Conservation (phyloP, 441 rosid genomes). For the Pelargonium citronellum region DNA sequence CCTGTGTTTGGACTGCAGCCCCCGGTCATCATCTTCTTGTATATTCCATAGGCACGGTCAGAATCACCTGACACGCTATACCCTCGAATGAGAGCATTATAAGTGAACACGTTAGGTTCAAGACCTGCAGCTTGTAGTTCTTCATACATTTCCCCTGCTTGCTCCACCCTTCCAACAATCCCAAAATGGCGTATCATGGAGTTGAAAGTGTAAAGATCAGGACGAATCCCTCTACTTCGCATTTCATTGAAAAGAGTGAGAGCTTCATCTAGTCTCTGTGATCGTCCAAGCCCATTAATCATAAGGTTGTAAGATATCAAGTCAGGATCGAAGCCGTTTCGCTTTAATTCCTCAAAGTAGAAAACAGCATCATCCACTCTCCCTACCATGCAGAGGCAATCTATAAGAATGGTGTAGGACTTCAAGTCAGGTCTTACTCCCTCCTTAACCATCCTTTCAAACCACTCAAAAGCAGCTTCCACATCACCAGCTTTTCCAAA, state of each 20-base stretch:
- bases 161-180: conserved; percentile 59
- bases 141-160: conserved; percentile 54
- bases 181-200: conserved; percentile 68
- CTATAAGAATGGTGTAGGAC: conserved; percentile 72
- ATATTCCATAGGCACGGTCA: conserved; percentile 66
- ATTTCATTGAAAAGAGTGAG: conserved; percentile 62
- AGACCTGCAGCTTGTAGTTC: conserved; percentile 61
- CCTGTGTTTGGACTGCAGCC: conserved; percentile 81
- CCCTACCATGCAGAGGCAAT: conserved; percentile 58
- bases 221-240: conserved; percentile 50
- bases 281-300: conserved; percentile 74
- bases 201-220: conserved; percentile 82
- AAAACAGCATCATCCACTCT: conserved; percentile 69
- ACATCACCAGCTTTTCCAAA: conserved; percentile 71
- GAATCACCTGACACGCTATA: conserved; percentile 64
- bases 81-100: conserved; percentile 78
- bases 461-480: conserved; percentile 57
- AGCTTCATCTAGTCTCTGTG: conserved; percentile 60
- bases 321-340: conserved; percentile 61
- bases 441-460: conserved; percentile 60
- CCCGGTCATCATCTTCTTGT: conserved; percentile 69
- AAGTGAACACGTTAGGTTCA: conserved; percentile 81
- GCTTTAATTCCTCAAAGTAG: conserved; percentile 62
- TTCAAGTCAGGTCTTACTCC: conserved; percentile 87
- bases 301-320: conserved; percentile 66